A percentile compares a stretch with the other conserved stretches of the same genome.
These are phyloP conservation scores for Hansenula sp. DNA, from an alignment of 1,139 yeast genomes.

Conservation along the genomic window DNA sequence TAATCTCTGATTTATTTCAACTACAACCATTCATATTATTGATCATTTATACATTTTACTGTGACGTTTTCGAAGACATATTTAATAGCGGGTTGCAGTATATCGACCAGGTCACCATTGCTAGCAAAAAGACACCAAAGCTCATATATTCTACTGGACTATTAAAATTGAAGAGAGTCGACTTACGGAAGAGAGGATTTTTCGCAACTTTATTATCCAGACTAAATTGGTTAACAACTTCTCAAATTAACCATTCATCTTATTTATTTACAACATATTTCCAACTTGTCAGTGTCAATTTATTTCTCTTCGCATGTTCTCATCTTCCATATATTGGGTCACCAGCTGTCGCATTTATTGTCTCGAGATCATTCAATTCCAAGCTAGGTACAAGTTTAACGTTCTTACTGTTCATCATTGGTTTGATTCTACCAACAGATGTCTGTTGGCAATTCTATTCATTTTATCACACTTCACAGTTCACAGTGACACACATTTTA, in stretches of 20 bases:
- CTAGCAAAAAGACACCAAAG: background rate
- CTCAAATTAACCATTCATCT: constrained; percentile 5
- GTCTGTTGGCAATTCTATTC: constrained; percentile 5
- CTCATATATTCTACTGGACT: constrained; percentile 1
- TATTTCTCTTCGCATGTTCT: background rate
- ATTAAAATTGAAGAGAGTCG: background rate
- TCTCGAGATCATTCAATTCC: constrained; percentile 9
- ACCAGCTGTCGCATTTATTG: constrained; percentile 4
- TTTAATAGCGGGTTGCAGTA: constrained; percentile 12
- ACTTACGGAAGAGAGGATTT: background rate
- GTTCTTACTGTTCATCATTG: constrained; percentile 5
- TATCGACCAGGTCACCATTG: constrained; percentile 8
- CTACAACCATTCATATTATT: constrained; percentile 6
- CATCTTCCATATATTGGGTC: constrained; percentile 1
- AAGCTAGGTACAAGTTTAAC: constrained; percentile 10
- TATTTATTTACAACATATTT: constrained; percentile 3
- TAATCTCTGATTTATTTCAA: constrained; percentile 6
- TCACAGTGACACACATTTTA: constrained; percentile 9
- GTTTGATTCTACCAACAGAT: constrained; percentile 7
- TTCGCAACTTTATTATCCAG: constrained; percentile 1
- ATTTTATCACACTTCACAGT: constrained; percentile 4
- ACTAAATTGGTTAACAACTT: constrained; percentile 1
- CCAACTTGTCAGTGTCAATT: background rate
- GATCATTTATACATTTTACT: constrained; percentile 8
- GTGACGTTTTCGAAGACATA: constrained; percentile 11